Base-by-base conservation (phyloP, 371 early-diverging fungal species). In the Mortierella sp. region DNA sequence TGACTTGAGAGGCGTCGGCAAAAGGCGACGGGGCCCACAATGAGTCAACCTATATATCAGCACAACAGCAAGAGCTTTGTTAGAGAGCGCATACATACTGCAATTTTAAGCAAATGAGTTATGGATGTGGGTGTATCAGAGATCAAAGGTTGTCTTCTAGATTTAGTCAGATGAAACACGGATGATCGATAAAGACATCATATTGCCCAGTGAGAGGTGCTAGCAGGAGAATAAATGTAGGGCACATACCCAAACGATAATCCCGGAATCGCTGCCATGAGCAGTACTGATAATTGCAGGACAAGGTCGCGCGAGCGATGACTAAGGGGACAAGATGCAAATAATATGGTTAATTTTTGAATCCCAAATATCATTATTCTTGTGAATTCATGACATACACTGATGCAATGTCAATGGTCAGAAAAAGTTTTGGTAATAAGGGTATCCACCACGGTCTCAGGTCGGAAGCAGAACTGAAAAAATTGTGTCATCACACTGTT, bases 381-480 rank as follows among this genome's bases (percentile, higher is more conserved):
- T 32, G 8, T 53, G 59, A 59, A 36, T 19, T 59, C 13, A 16
- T 22, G 28, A 53, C 9, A 16, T 53, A 33, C 36, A 28, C 19
- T 55, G 55, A 28, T 24, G 63, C 63, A 63, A 48, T 32, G 63
- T 45, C 69, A 69, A 65, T 58, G 24, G 45, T 71, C 70, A 71
- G 72, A 80, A 77, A 47, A 74, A 57, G 32, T 40, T 74, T 81
- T 75, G 81, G 75, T 75, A 79, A 65, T 58, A 71, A 58, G 66
- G 72, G 64, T 81, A 75, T 81, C 81, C 76, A 67, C 81, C 81
- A 81, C 36, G 81, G 72, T 72, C 72, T 81, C 72, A 74, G 57
- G 81, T 81, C 81, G 76, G 81, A 81, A 81, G 81, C 81, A 81
- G 81, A 81, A 81, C 81, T 81, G 81, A 81, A 81, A 68, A 72